A percentile compares a stretch with the other conserved stretches of the same genome.
These are phyloP conservation scores for Penicillium tannophilum DNA, from an alignment of 495 filamentous ascomycete species.

Conservation along the genomic window DNA sequence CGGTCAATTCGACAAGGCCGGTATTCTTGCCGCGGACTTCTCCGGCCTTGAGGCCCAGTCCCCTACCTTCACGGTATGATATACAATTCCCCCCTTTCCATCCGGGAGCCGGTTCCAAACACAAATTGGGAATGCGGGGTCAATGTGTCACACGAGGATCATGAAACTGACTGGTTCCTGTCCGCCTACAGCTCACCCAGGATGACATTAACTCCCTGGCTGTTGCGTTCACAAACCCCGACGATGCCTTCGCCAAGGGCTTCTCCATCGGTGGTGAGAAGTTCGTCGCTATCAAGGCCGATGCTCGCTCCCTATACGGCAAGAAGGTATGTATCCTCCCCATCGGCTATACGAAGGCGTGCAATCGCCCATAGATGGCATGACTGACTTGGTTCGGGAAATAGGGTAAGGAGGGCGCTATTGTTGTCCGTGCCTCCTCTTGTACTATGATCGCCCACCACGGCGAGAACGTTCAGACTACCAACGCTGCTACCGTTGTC, in stretches of 20 bases:
- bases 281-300: conserved; percentile 72
- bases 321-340: conserved; percentile 64
- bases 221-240: conserved; percentile 33
- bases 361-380: background rate
- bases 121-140: conserved; percentile 10
- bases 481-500: conserved; percentile 42
- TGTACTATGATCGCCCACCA: conserved; percentile 87
- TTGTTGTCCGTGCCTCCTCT: conserved; percentile 79
- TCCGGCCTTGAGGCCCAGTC: conserved; percentile 82
- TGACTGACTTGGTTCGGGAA: conserved; percentile 2
- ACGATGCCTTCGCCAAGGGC: conserved; percentile 49
- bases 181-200: conserved; percentile 36
- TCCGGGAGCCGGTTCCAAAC: conserved; percentile 10
- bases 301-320: conserved; percentile 78
- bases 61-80: conserved; percentile 65
- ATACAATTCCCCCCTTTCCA: background rate
- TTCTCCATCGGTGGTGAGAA: conserved; percentile 70
- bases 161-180: background rate
- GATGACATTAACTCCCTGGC: conserved; percentile 42
- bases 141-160: background rate
- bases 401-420: conserved; percentile 80
- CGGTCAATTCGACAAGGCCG: conserved; percentile 82
- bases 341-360: background rate
- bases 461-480: conserved; percentile 64
- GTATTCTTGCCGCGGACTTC: conserved; percentile 80